A percentile compares a stretch with the other conserved stretches of the same genome.
Evolutionary conservation across 257 asterid species (phyloP).

Genomic region (Jaltomata sinuosa): DNA sequence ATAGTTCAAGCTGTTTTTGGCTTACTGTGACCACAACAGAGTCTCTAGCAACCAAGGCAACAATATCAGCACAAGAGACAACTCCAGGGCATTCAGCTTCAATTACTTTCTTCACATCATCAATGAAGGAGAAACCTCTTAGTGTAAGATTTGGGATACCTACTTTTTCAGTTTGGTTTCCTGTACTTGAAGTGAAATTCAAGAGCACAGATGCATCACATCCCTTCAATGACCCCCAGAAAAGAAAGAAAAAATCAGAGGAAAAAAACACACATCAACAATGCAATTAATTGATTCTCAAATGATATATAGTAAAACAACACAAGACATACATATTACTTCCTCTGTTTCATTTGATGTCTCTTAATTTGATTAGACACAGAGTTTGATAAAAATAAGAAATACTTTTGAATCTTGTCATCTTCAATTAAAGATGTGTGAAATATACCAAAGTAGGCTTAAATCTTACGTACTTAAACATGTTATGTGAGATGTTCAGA

Average conservation of each 20-base stretch:
- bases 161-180: constrained; percentile 15
- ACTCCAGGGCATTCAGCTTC: constrained; percentile 21
- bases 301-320: neutral
- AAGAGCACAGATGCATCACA: constrained; percentile 28
- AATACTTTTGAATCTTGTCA: neutral
- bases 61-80: constrained; percentile 29
- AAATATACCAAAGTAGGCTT: neutral
- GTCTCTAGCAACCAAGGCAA: constrained; percentile 19
- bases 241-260: neutral
- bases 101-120: constrained; percentile 8
- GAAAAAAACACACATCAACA: neutral
- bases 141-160: constrained; percentile 13
- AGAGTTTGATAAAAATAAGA: neutral
- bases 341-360: neutral
- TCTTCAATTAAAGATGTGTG: neutral
- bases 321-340: neutral
- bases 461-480: neutral
- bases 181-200: neutral
- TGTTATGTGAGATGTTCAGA: neutral
- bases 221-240: neutral
- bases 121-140: constrained; percentile 20
- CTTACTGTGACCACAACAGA: constrained; percentile 3
- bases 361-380: neutral
- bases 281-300: neutral
- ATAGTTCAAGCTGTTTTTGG: neutral